Evolutionary conservation across 805 yeast genomes (phyloP), one percentile per base, ranked within the genome.

Genomic region (Metschnikowia dekortorum): DNA sequence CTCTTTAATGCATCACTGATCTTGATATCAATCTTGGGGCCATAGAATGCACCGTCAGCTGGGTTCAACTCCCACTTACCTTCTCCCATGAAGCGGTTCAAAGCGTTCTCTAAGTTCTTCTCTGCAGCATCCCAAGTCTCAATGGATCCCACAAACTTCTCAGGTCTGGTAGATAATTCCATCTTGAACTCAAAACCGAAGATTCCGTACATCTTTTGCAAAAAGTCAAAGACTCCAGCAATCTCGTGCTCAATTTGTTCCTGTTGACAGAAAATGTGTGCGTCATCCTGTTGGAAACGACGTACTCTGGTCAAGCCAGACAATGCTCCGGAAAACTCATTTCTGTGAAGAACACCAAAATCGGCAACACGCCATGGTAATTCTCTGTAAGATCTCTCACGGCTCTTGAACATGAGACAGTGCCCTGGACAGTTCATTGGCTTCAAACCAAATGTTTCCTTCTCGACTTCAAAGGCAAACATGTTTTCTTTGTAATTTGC

Each of bases 331-430:
- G 94, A 84, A 61, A 86, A 88, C 73, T 92, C 99, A 70, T 92
- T 92, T 79, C 99, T 85, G 77, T 92, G 99, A 60, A 92, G 80
- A 48, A 92, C 97, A 72, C 97, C 97, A 58, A 91, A 91, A 71
- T 92, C 99, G 52, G 98, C 97, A 73, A 89, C 95, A 79, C 99
- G 87, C 96, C 96, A 87, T 64, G 99, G 99, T 69, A 92, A 78
- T 72, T 94, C 98, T 68, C 97, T 82, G 75, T 94, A 92, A 2
- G 97, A 89, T 73, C 97, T 85, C 70, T 91, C 97, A 68, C 96
- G 84, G 45, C 90, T 75, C 67, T 89, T 89, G 79, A 89, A 92
- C 75, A 92, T 81, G 62, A 92, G 69, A 79, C 98, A 92, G 75
- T 92, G 99, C 49, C 92, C 91, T 35, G 91, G 91, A 74, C 91